Percentiles rank a stretch among this genome's conserved stretches.
Conservation (phyloP, 2,329 filamentous ascomycete species). For the Alternaria conjuncta region DNA sequence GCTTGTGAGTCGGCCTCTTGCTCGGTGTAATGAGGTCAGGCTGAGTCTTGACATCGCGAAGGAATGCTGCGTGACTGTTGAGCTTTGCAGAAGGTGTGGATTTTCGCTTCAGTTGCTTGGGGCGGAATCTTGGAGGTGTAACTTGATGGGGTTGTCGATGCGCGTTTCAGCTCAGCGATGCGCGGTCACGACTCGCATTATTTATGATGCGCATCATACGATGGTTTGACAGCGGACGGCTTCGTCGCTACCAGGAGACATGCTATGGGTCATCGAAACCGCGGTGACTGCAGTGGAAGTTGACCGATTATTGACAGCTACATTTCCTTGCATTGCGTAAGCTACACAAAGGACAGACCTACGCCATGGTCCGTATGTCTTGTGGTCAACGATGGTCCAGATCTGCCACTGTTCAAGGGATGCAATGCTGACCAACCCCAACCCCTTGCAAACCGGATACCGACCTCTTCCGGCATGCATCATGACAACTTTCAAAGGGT, state of each 20-base stretch:
- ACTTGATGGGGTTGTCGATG: neutral
- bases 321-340: neutral
- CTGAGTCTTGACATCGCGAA: neutral
- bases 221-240: neutral
- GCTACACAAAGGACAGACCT: neutral
- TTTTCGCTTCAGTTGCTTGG: neutral
- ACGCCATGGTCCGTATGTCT: neutral
- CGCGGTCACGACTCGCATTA: neutral
- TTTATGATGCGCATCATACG: neutral
- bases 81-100: neutral
- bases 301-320: neutral
- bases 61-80: neutral
- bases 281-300: neutral
- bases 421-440: neutral
- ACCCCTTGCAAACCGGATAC: neutral
- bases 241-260: neutral
- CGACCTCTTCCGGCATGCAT: neutral
- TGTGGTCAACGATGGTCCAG: neutral
- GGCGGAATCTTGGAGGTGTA: neutral
- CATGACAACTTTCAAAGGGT: neutral
- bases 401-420: neutral
- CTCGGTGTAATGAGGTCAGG: neutral
- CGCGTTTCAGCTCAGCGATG: neutral
- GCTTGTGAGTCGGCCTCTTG: neutral
- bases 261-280: neutral